A percentile compares a stretch with the other conserved stretches of the same genome.
phyloP scores from a whole-genome alignment of 2,329 filamentous ascomycete genomes.

The Hymenoscyphus infarciens region DNA sequence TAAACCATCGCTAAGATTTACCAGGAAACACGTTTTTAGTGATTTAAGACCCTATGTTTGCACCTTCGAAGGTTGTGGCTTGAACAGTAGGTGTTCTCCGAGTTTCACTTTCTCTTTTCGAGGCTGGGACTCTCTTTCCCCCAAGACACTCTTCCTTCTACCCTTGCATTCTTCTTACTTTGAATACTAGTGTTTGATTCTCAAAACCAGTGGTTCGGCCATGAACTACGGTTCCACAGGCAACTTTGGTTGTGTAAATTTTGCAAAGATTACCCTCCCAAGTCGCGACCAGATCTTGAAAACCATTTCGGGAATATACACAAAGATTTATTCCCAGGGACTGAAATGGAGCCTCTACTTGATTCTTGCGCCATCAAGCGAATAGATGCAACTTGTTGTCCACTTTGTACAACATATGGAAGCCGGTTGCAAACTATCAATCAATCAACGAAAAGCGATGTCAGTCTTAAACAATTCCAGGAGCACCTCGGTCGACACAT shows the following conservation, averaged over 20 bases:
- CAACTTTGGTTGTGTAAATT: constrained; percentile 29
- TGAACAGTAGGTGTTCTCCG: constrained; percentile 9
- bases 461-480: constrained; percentile 9
- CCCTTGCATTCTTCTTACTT: too few species aligned
- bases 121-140: too few species aligned
- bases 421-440: background rate
- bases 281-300: constrained; percentile 1
- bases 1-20: too few species aligned
- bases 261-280: constrained; percentile 17
- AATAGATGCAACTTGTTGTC: background rate
- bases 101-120: too few species aligned
- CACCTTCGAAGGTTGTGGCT: constrained; percentile 34
- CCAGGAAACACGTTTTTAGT: constrained; percentile 28
- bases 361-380: background rate
- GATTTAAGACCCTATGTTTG: constrained; percentile 38
- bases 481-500: constrained; percentile 11
- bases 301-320: background rate
- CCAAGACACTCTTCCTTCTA: too few species aligned
- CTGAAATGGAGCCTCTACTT: background rate
- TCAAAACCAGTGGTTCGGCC: constrained; percentile 34
- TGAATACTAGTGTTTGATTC: constrained; percentile 26
- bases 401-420: constrained; percentile 4
- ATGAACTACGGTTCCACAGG: constrained; percentile 34
- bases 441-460: constrained; percentile 5
- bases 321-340: background rate